A percentile compares a stretch with the other conserved stretches of the same genome.
phyloP scores from a whole-genome alignment of 345 rosid species.

The Nephelium lappaceum region DNA sequence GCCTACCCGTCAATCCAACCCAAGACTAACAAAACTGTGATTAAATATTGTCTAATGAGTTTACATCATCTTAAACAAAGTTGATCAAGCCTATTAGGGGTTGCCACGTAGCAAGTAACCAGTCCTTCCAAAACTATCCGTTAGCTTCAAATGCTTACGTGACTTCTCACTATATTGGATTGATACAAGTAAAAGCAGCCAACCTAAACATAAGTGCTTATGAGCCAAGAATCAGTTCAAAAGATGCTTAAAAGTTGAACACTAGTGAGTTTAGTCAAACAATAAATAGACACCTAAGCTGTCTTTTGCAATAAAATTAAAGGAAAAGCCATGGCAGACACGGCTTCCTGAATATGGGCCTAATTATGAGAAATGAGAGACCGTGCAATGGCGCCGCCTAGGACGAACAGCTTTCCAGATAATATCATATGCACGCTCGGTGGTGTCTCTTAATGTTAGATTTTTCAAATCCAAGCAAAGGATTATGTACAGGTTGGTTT shows the following conservation, averaged over 20 bases:
- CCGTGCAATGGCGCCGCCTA: constrained; percentile 12
- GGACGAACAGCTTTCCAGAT: constrained; percentile 11
- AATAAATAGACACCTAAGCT: constrained; percentile 7
- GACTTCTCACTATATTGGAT: background rate
- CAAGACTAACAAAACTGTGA: background rate
- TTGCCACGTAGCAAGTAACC: background rate
- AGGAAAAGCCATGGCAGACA: background rate
- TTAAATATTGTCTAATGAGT: too few relatives aligned
- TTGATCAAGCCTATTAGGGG: background rate
- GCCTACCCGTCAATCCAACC: constrained; percentile 3
- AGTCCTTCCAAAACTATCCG: background rate
- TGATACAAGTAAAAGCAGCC: background rate
- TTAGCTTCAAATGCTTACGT: background rate
- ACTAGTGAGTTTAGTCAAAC: background rate
- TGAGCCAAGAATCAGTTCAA: background rate
- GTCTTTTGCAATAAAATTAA: background rate
- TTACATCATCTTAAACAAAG: background rate
- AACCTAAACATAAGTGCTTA: background rate
- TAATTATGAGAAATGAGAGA: constrained; percentile 31
- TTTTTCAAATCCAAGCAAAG: background rate
- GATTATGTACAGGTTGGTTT: background rate
- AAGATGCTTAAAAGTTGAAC: background rate
- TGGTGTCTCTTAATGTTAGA: background rate
- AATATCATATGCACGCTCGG: background rate
- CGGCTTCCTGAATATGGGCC: constrained; percentile 38